Evolutionary conservation across 805 yeast genomes (phyloP), one percentile per base, ranked within the genome.

Genomic region (Candida peoriensis): DNA sequence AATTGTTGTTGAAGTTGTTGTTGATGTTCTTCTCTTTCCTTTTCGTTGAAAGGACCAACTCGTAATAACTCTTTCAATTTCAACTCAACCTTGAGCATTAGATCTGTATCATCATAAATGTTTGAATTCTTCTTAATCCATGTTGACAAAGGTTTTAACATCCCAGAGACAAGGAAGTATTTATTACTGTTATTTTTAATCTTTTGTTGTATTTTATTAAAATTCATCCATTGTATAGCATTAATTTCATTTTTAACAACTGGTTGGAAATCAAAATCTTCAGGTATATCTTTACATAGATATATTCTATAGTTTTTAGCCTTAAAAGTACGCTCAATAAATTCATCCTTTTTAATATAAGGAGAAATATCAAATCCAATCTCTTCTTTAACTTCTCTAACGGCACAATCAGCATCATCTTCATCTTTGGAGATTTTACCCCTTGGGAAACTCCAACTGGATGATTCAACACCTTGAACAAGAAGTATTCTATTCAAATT

Each of bases 381-480:
- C 59, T 93, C 99, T 61, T 93, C 99, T 42, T 72, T 72, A 16
- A 85, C 88, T 57, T 93, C 99, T 50, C 99, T 74, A 11, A 86
- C 60, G 5, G 97, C 97, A 64, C 98, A 94, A 35, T 74, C 78
- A 6, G 77, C 70, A 58, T 93, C 98, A 12, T 78, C 66, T 63
- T 93, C 99, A 53, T 81, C 94, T 55, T 93, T 89, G 24, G 94
- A 85, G 38, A 93, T 93, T 60, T 93, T 93, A 6, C 99, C 99
- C 57, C 96, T 70, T 6, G 99, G 99, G 52, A 93, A 93, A 7
- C 96, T 83, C 97, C 97, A 93, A 1, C 82, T 62, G n/a, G 70
- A 56, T 10, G 88, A 73, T 43, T 85, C 94, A 32, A 79, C 78
- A 4, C 96, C 97, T 53, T 85, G 79, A 5, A 93, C 95, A 44